A percentile compares a stretch with the other conserved stretches of the same genome.
phyloP scores from a whole-genome alignment of 2,329 filamentous ascomycete species.

The Pseudocercospora macadamiae region DNA sequence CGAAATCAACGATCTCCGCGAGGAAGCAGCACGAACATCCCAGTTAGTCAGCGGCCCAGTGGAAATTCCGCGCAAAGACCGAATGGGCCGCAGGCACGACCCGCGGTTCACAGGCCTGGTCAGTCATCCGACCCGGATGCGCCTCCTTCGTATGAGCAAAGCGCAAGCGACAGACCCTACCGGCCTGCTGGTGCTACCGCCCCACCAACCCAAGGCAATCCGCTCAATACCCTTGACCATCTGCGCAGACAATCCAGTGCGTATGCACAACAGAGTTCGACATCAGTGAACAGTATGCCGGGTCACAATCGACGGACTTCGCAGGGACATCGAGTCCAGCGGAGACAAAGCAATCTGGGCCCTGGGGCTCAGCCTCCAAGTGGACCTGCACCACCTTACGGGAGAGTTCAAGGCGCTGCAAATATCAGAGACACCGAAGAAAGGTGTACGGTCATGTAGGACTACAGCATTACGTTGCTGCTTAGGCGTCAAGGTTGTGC shows the following conservation, averaged over 20 bases:
- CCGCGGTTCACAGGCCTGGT: constrained; percentile 35
- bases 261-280: constrained; percentile 22
- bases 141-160: constrained; percentile 69
- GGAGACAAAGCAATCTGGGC: constrained; percentile 26
- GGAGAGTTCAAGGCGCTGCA: constrained; percentile 25
- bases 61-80: constrained; percentile 1
- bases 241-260: constrained; percentile 35
- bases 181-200: constrained; percentile 37
- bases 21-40: constrained; percentile 19
- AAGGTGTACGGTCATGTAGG: constrained; percentile 54
- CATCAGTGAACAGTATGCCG: constrained; percentile 19
- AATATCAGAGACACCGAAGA: constrained; percentile 39
- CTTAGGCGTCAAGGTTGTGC: no score
- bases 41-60: constrained; percentile 11
- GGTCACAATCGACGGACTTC: constrained; percentile 16
- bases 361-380: constrained; percentile 7
- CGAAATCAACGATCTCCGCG: constrained; percentile 29
- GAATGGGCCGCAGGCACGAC: constrained; percentile 24
- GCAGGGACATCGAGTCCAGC: constrained; percentile 19
- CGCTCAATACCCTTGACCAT: constrained; percentile 39
- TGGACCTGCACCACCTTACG: constrained; percentile 19
- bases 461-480: no score
- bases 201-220: constrained; percentile 35
- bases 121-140: constrained; percentile 55
- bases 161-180: constrained; percentile 60